Evolutionary conservation across 2,329 filamentous ascomycete species (phyloP).

Genomic region (Diaporthe sp.): DNA sequence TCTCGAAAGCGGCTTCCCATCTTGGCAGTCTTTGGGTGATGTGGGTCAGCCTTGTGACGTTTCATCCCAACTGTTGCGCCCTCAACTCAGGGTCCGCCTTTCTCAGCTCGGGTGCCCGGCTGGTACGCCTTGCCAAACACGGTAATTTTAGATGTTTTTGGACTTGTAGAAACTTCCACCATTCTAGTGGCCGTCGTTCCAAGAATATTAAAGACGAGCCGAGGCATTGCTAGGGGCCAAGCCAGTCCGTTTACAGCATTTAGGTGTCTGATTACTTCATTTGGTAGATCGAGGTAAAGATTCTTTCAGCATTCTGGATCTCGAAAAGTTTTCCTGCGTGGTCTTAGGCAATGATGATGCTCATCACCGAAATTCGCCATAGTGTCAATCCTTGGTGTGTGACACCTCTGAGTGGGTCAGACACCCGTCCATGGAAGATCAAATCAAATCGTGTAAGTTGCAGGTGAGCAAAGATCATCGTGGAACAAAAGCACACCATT

Average conservation of each 20-base stretch:
- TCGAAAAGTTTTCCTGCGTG: not conserved
- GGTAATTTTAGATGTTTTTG: not conserved
- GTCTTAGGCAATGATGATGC: not conserved
- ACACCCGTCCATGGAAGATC: not conserved
- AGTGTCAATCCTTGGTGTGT: not conserved
- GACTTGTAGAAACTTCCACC: not conserved
- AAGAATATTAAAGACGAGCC: not conserved
- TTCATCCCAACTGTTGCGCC: not conserved
- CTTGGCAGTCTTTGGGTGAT: not conserved
- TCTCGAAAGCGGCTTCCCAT: not conserved
- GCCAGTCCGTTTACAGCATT: not conserved
- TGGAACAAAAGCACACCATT: not conserved
- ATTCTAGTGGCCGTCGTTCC: not conserved
- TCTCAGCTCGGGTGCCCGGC: not conserved
- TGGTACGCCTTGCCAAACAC: not conserved
- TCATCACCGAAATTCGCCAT: not conserved
- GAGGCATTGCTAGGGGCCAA: not conserved
- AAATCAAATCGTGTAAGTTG: not conserved
- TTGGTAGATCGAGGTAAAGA: not conserved
- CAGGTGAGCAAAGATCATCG: not conserved
- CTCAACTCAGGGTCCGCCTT: not conserved
- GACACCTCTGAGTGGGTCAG: not conserved
- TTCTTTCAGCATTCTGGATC: not conserved
- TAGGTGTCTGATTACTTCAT: not conserved
- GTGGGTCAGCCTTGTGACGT: slow-evolving; percentile 4